Conservation (phyloP, 768 basidiomycete genomes). For the Hygrophoropsis aurantiaca region DNA sequence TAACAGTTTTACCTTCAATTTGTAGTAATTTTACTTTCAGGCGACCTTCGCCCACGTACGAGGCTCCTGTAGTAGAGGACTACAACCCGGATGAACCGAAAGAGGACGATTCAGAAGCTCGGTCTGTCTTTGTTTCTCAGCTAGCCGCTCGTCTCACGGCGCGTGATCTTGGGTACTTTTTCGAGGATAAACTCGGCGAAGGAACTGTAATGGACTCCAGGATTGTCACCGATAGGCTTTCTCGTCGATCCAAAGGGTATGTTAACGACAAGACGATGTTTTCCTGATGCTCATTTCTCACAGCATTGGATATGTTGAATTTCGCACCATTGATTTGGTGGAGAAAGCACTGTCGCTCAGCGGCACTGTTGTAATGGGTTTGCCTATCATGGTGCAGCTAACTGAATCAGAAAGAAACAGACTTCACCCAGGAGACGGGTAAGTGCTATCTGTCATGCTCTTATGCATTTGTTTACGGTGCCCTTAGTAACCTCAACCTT, state of each 20-base stretch:
- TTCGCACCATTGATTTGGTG: slow-evolving; percentile 86
- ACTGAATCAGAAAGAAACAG: slow-evolving; percentile 96
- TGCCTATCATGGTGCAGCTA: slow-evolving; percentile 94
- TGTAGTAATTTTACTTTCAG: slow-evolving; percentile 34
- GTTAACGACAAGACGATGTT: slow-evolving; percentile 17
- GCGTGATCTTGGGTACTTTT: slow-evolving; percentile 97
- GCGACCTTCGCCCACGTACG: slow-evolving; percentile 72
- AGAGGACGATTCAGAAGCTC: slow-evolving; percentile 96
- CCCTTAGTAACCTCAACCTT: slow-evolving; percentile 68
- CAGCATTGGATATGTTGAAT: slow-evolving; percentile 98
- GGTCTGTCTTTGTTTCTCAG: slow-evolving; percentile 98
- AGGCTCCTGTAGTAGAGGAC: slow-evolving; percentile 59
- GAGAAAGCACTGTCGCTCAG: slow-evolving; percentile 86
- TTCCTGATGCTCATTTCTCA: slow-evolving; percentile 5
- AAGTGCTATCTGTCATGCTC: slow-evolving; percentile 26
- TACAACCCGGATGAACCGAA: slow-evolving; percentile 87
- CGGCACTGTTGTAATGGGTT: slow-evolving; percentile 97
- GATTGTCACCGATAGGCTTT: slow-evolving; percentile 93
- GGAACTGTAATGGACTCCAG: slow-evolving; percentile 92
- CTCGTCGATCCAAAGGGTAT: slow-evolving; percentile 97
- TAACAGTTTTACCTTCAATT: slow-evolving; percentile 6
- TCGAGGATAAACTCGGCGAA: slow-evolving; percentile 95
- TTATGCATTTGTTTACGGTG: slow-evolving; percentile 7
- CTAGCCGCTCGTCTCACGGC: slow-evolving; percentile 96
- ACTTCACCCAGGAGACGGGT: slow-evolving; percentile 88